These are phyloP conservation scores for Ophiocordyceps camponoti-saundersi DNA, from an alignment of 2,329 filamentous ascomycete species.

Conservation along the genomic window DNA sequence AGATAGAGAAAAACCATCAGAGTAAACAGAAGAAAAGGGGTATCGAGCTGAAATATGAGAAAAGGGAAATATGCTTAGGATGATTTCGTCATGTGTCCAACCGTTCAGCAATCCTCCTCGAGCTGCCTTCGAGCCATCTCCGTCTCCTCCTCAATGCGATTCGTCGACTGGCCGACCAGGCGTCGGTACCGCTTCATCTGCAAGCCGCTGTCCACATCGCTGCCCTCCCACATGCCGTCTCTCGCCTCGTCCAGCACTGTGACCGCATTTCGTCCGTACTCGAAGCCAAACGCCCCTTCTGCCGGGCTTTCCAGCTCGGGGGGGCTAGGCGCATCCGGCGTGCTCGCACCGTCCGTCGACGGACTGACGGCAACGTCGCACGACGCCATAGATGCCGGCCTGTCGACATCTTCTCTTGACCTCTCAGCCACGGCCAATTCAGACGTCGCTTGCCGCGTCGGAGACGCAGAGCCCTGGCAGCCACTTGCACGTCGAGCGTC, in stretches of 20 bases:
- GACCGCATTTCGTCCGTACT: conserved; percentile 6
- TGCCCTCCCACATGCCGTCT: conserved; percentile 12
- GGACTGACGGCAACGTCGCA: conserved; percentile 19
- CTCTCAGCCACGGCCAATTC: not conserved
- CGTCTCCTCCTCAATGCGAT: conserved; percentile 20
- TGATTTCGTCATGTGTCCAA: not conserved
- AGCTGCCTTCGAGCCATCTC: conserved; percentile 1
- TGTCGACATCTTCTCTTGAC: not conserved
- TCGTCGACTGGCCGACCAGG: conserved; percentile 15
- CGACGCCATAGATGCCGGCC: conserved; percentile 8
- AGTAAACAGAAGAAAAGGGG: not conserved
- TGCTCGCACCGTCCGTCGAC: conserved; percentile 17
- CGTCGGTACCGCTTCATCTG: conserved; percentile 18
- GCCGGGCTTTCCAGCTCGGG: conserved; percentile 17
- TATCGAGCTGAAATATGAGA: conserved; percentile 1
- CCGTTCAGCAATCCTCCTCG: not conserved
- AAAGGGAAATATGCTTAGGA: not conserved
- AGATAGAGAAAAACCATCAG: not conserved
- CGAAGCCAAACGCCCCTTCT: conserved; percentile 10
- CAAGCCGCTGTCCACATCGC: conserved; percentile 15
- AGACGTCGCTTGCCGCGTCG: not conserved
- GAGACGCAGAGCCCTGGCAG: conserved; percentile 2
- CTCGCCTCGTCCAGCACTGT: conserved; percentile 7
- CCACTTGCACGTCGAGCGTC: conserved; percentile 11
- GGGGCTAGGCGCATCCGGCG: conserved; percentile 16